phyloP scores from a whole-genome alignment of 176 grass and related monocot genomes.

The Bromus sterilis region DNA sequence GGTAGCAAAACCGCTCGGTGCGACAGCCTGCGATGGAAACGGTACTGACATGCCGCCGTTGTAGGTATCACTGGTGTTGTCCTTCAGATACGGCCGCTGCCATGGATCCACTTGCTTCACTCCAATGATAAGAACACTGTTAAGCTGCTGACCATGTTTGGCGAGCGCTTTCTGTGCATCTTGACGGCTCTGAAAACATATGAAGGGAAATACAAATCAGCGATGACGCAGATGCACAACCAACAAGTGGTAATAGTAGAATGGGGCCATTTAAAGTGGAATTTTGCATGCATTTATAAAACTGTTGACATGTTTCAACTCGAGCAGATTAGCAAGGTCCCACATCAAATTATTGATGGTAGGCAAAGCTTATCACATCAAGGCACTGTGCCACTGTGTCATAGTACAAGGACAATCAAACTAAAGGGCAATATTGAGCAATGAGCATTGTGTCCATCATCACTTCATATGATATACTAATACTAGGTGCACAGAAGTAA shows the following conservation, averaged over 20 bases:
- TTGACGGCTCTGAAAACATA: conserved; percentile 38
- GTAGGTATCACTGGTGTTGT: conserved; percentile 30
- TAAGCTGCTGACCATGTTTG: conserved; percentile 68
- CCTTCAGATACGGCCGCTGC: conserved; percentile 58
- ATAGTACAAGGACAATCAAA: conserved; percentile 8
- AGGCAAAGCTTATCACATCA: neutral
- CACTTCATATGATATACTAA: neutral
- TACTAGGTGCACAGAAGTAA: neutral
- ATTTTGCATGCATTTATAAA: neutral
- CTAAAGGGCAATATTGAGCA: neutral
- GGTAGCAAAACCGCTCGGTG: conserved; percentile 20
- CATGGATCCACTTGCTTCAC: conserved; percentile 68
- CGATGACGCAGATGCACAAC: neutral
- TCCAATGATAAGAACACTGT: conserved; percentile 78
- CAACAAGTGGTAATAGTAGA: neutral
- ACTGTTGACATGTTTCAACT: neutral
- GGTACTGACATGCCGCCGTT: conserved; percentile 18
- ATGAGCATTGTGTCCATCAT: neutral
- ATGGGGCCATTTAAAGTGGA: neutral
- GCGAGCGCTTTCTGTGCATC: conserved; percentile 74
- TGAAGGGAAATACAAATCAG: neutral
- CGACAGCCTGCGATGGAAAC: conserved; percentile 33
- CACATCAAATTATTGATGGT: conserved; percentile 2
- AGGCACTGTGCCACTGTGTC: neutral
- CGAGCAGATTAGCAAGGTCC: neutral